Evolutionary conservation across 495 filamentous ascomycete genomes (phyloP).

Genomic region (Symbiotaphrina buchneri): DNA sequence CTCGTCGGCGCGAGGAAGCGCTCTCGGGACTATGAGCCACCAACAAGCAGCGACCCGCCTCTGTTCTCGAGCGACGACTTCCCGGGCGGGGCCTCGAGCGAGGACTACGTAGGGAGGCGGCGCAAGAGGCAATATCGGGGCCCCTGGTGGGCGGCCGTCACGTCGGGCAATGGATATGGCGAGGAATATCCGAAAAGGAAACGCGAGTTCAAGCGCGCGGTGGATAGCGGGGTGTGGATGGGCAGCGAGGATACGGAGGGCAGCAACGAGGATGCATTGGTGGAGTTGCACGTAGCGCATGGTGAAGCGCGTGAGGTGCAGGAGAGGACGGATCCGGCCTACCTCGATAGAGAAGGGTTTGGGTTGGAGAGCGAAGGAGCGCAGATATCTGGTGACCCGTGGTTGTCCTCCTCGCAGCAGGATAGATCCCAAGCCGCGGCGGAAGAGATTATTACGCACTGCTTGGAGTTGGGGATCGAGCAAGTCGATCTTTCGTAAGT

Average conservation of each 20-base stretch:
- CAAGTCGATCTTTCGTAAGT: conserved; percentile 44
- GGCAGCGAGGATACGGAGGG: conserved; percentile 2
- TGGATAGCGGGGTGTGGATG: conserved; percentile 2
- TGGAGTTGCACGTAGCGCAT: too few relatives aligned
- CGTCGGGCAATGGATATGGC: too few relatives aligned
- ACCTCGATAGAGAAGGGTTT: too few relatives aligned
- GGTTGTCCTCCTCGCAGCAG: too few relatives aligned
- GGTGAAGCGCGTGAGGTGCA: too few relatives aligned
- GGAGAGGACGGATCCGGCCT: too few relatives aligned
- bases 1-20: too few relatives aligned
- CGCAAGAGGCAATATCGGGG: conserved; percentile 1
- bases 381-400: too few relatives aligned
- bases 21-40: not conserved
- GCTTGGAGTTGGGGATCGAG: conserved; percentile 36
- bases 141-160: not conserved
- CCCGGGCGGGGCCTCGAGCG: not conserved
- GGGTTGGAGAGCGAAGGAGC: too few relatives aligned
- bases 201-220: not conserved
- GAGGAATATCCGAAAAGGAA: not conserved
- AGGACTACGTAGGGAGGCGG: not conserved
- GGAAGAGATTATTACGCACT: conserved; percentile 21
- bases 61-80: conserved; percentile 5
- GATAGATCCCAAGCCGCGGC: too few relatives aligned
- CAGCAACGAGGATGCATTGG: not conserved
- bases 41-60: conserved; percentile 2